Base-by-base conservation (phyloP, 176 grass and related monocot species). In the Zoysia japonica region DNA sequence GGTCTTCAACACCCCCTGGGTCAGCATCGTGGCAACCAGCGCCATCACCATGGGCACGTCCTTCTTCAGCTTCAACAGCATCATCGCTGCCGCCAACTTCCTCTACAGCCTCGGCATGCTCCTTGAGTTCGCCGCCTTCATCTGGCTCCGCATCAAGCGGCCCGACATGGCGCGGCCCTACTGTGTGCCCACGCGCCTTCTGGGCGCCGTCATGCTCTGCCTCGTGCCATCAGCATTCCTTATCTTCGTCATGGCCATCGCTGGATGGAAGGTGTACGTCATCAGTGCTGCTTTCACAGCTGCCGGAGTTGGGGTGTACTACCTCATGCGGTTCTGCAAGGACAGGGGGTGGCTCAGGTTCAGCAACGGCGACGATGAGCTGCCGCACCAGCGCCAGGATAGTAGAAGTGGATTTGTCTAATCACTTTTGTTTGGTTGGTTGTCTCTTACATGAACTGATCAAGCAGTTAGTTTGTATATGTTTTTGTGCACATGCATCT, bases 31-130 rank as follows among this genome's bases (percentile, higher is more conserved):
- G 36, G 43, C 66, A 35, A 90, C 91, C 28, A 80, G 70, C 41
- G 72, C 81, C 82, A 97, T 97, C 85, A 92, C 85, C 47, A 78
- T 92, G 46, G 83, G 72, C 80, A 85, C 94, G 77, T 97, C 94
- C 36, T 97, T 97, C 85, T 16, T 93, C 81, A 92, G 79, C 89
- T 97, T 97, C 77, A n/a, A 93, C 47, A 87, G 67, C 85, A 94
- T 97, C 78, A 77, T 97, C 12, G 79, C 89, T 47, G 89, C 89
- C 3, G 94, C 91, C 46, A 97, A 97, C 85, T 97, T 97, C 80
- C 89, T 97, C 76, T 97, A 97, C 87, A 87, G 86, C 83, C 89
- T 97, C 1, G 91, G 94, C 10, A 97, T 97, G 94, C 89, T 97
- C 57, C 85, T 97, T 69, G 94, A 97, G 82, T 97, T 97, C 72